Conservation (phyloP, 345 rosid species). For the Rhodomyrtus tomentosa region DNA sequence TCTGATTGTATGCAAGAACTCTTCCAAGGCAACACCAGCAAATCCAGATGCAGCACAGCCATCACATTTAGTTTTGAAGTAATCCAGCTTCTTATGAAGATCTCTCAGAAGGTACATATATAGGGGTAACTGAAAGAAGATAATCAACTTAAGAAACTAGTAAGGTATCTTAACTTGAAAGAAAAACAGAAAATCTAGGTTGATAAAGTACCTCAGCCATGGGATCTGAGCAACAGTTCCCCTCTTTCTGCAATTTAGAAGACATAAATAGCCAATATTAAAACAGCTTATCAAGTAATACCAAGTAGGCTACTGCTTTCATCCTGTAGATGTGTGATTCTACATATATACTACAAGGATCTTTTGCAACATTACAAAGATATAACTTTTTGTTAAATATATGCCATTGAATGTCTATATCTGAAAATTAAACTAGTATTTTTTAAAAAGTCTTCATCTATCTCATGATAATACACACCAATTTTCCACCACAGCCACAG, state of each 20-base stretch:
- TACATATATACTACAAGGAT: not conserved
- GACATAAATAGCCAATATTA: not conserved
- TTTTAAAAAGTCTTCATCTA: not conserved
- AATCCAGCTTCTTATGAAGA: conserved; percentile 58
- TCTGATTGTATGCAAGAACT: conserved; percentile 29
- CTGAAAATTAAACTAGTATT: not conserved
- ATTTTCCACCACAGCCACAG: not conserved
- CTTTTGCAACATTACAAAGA: not conserved
- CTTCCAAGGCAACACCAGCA: conserved; percentile 24
- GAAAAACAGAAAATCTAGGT: not conserved
- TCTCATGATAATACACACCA: not conserved
- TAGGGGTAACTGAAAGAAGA: conserved; percentile 51
- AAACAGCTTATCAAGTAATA: not conserved
- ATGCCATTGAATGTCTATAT: not conserved
- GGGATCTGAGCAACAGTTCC: conserved; percentile 49
- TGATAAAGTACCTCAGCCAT: conserved; percentile 47
- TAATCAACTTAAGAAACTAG: not conserved
- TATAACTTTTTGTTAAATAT: not conserved
- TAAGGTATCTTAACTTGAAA: not conserved
- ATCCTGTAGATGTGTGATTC: not conserved
- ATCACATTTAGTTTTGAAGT: conserved; percentile 29
- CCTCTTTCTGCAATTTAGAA: conserved; percentile 34
- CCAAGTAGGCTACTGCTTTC: not conserved
- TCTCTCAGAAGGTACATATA: conserved; percentile 60
- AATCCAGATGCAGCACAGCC: conserved; percentile 25